A percentile compares a stretch with the other conserved stretches of the same genome.
Conservation (phyloP, 2,329 filamentous ascomycete species). For the Penicillium sclerotiorum region DNA sequence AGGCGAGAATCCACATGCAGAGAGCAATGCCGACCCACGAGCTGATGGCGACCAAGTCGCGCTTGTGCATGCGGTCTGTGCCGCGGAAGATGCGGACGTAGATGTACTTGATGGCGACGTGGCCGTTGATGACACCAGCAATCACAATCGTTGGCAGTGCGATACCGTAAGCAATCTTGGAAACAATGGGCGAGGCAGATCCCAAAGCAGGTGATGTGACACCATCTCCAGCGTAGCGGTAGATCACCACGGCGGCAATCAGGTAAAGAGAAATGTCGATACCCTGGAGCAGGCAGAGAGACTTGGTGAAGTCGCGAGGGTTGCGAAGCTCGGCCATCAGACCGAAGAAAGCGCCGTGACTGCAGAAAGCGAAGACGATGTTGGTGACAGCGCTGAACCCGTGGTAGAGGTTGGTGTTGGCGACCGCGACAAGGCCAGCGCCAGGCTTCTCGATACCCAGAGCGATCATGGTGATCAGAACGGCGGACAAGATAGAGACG, state of each 20-base stretch:
- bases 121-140: conserved; percentile 70
- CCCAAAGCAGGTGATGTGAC: conserved; percentile 69
- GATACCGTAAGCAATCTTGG: conserved; percentile 68
- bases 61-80: conserved; percentile 58
- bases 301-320: conserved; percentile 63
- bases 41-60: conserved; percentile 54
- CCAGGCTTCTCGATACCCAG: conserved; percentile 58
- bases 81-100: conserved; percentile 66
- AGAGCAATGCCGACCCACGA: conserved; percentile 63
- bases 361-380: conserved; percentile 72
- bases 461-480: conserved; percentile 67
- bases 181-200: conserved; percentile 58
- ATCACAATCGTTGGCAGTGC: conserved; percentile 72
- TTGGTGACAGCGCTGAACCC: conserved; percentile 66
- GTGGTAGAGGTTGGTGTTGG: conserved; percentile 52
- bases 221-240: conserved; percentile 63
- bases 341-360: conserved; percentile 69
- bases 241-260: conserved; percentile 67
- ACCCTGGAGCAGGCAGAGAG: conserved; percentile 63
- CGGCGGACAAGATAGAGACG: conserved; percentile 63
- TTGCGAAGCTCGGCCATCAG: conserved; percentile 67
- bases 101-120: conserved; percentile 67
- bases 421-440: conserved; percentile 38
- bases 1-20: conserved; percentile 62
- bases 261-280: conserved; percentile 65